These are phyloP conservation scores for Oryza glumipatula DNA, from an alignment of 176 grass and related monocot genomes.

Conservation along the genomic window DNA sequence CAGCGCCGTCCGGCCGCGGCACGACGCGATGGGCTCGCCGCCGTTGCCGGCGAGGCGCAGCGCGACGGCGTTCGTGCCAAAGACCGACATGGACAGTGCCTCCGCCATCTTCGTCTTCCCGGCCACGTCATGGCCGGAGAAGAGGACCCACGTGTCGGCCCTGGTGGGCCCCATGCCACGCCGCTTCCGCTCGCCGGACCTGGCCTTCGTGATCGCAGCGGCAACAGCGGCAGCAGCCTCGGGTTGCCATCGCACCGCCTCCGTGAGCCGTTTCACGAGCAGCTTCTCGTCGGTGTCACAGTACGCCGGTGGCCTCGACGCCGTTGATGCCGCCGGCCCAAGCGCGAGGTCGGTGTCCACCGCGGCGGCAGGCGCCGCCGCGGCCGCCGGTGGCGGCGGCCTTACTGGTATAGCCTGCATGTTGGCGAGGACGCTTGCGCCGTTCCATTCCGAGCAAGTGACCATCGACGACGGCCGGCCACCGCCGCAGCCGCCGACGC, in stretches of 20 bases:
- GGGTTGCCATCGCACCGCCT: constrained; percentile 67
- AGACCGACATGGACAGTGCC: constrained; percentile 59
- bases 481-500: constrained; percentile 8
- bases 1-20: constrained; percentile 53
- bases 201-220: constrained; percentile 42
- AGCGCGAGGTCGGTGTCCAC: constrained; percentile 70
- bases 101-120: constrained; percentile 81
- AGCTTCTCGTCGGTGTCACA: constrained; percentile 33
- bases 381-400: background rate
- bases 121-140: constrained; percentile 53
- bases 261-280: constrained; percentile 57
- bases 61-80: constrained; percentile 35
- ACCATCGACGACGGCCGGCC: background rate
- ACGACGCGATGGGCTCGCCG: constrained; percentile 36
- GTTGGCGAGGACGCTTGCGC: constrained; percentile 31
- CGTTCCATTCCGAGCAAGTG: constrained; percentile 50
- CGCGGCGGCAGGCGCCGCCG: background rate
- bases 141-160: constrained; percentile 68
- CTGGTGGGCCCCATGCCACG: constrained; percentile 13
- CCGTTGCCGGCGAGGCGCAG: constrained; percentile 41
- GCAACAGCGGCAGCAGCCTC: constrained; percentile 60
- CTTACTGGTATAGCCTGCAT: constrained; percentile 27
- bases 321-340: constrained; percentile 8
- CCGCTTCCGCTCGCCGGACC: constrained; percentile 30
- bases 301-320: background rate